Percentiles rank a stretch among this genome's conserved stretches.
Evolutionary conservation across 805 yeast species (phyloP).

Genomic region (Hanseniaspora pseudoguilliermondii): DNA sequence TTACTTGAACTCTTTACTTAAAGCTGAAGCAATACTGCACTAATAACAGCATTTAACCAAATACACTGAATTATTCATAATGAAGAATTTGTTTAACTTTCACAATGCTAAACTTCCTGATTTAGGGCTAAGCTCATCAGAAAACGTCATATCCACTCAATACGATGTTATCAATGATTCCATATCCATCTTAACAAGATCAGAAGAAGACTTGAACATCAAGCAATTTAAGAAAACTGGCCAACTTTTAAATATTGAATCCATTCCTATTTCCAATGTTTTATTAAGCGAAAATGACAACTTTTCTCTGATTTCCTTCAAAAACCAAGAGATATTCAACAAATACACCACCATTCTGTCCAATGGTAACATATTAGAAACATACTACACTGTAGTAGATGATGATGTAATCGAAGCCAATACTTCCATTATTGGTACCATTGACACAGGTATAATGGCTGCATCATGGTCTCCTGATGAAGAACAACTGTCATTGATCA

Average conservation of each 20-base stretch:
- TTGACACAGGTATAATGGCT: constrained; percentile 60
- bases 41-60: too few species aligned
- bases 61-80: not conserved
- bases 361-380: constrained; percentile 64
- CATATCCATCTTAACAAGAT: constrained; percentile 3
- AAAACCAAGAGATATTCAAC: constrained; percentile 56
- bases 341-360: constrained; percentile 54
- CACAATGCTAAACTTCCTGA: constrained; percentile 23
- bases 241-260: not conserved
- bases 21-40: too few species aligned
- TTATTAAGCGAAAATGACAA: constrained; percentile 36
- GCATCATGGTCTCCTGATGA: constrained; percentile 89
- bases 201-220: not conserved
- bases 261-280: constrained; percentile 35
- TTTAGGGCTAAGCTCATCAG: constrained; percentile 11
- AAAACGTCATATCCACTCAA: constrained; percentile 15
- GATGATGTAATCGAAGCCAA: constrained; percentile 38
- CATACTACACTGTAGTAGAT: constrained; percentile 41
- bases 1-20: too few species aligned
- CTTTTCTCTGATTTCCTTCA: constrained; percentile 41
- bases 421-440: constrained; percentile 54
- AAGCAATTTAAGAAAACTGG: constrained; percentile 10
- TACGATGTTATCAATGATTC: constrained; percentile 38
- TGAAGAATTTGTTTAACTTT: constrained; percentile 27
- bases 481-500: constrained; percentile 62